Percentiles rank a stretch among this genome's conserved stretches.
Conservation (phyloP, 2,329 filamentous ascomycete genomes). For the Alternaria incomplexa region DNA sequence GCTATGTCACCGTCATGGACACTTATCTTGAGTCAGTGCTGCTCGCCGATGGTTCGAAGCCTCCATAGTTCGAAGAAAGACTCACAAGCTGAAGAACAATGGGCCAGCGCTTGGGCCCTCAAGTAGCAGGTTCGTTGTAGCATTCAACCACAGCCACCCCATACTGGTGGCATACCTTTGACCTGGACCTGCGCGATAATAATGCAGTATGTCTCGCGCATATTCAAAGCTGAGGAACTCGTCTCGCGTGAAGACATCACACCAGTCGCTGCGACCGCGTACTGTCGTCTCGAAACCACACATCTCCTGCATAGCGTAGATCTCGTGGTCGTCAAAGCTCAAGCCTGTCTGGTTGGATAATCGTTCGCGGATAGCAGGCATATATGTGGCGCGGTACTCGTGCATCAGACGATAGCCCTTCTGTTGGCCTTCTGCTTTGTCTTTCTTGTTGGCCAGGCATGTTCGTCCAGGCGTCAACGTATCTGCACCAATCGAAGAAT, state of each 20-base stretch:
- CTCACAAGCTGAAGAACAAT: constrained; percentile 64
- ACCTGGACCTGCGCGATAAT: constrained; percentile 64
- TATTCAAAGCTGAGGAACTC: constrained; percentile 65
- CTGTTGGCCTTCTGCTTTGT: constrained; percentile 54
- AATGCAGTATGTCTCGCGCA: constrained; percentile 64
- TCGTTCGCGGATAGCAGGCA: constrained; percentile 54
- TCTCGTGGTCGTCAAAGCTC: constrained; percentile 53
- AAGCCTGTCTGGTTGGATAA: constrained; percentile 54
- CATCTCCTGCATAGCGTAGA: constrained; percentile 67
- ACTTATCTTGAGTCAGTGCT: constrained; percentile 20
- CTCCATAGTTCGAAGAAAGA: neutral
- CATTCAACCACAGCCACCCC: constrained; percentile 66
- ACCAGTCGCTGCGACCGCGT: constrained; percentile 62
- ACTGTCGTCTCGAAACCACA: constrained; percentile 65
- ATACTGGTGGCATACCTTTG: constrained; percentile 60
- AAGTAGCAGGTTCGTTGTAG: constrained; percentile 58
- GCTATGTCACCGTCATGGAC: constrained; percentile 66
- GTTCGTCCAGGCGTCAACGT: constrained; percentile 63
- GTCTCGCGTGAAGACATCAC: constrained; percentile 59
- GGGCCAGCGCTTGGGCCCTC: constrained; percentile 52
- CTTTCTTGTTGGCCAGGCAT: constrained; percentile 49
- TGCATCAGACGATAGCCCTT: constrained; percentile 57
- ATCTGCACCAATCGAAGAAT: constrained; percentile 56
- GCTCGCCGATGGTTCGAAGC: neutral
- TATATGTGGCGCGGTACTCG: constrained; percentile 57